Percentiles rank a stretch among this genome's conserved stretches.
phyloP scores from a whole-genome alignment of 1,139 yeast species.

The Candida gigantensis region DNA sequence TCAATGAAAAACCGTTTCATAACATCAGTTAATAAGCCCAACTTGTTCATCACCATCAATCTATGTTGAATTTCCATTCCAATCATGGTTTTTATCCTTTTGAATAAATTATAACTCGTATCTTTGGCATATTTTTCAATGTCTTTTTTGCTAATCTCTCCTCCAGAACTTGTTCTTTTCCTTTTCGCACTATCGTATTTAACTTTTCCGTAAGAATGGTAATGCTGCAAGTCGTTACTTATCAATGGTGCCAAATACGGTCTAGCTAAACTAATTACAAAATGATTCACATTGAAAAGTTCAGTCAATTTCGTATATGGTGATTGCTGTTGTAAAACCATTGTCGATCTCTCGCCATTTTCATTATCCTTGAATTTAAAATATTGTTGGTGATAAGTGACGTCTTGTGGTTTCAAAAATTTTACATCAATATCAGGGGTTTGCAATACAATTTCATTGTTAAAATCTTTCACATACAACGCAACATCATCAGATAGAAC shows the following conservation, averaged over 20 bases:
- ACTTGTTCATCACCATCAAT: constrained; percentile 72
- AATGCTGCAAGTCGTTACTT: constrained; percentile 76
- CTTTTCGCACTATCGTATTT: constrained; percentile 19
- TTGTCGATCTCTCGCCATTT: not conserved
- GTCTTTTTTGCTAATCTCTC: constrained; percentile 14
- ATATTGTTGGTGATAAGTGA: constrained; percentile 45
- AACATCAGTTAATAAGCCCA: constrained; percentile 73
- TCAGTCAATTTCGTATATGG: constrained; percentile 90
- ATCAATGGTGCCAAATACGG: constrained; percentile 91
- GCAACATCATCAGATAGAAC: constrained; percentile 61
- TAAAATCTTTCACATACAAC: constrained; percentile 68
- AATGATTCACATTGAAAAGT: constrained; percentile 90
- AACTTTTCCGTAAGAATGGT: constrained; percentile 37
- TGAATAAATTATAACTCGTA: constrained; percentile 32
- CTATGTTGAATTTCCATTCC: constrained; percentile 80
- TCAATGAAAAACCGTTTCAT: constrained; percentile 81
- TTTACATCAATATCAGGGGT: constrained; percentile 34
- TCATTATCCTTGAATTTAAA: constrained; percentile 24
- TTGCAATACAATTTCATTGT: constrained; percentile 54
- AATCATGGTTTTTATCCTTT: constrained; percentile 37
- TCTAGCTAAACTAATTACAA: constrained; percentile 83
- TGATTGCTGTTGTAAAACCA: constrained; percentile 37
- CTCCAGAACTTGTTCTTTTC: constrained; percentile 9
- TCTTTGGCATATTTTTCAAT: constrained; percentile 32
- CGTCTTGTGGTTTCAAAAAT: constrained; percentile 50